phyloP scores from a whole-genome alignment of 805 yeast species.

The Nakazawaea wickerhamii region DNA sequence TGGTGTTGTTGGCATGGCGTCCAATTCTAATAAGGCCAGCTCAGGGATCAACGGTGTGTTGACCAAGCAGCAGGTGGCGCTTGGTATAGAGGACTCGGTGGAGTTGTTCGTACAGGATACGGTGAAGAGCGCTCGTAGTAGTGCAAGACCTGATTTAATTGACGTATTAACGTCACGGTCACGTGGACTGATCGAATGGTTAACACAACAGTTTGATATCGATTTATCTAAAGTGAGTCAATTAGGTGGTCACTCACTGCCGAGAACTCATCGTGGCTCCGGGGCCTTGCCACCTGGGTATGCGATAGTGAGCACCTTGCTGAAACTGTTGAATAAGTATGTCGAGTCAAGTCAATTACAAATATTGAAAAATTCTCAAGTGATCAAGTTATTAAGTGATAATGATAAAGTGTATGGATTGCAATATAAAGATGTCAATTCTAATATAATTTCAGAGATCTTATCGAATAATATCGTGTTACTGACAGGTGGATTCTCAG shows the following conservation, averaged over 20 bases:
- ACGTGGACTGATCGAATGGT: slow-evolving; percentile 30
- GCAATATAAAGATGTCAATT: slow-evolving; percentile 29
- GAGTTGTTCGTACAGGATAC: slow-evolving; percentile 28
- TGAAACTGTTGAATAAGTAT: slow-evolving; percentile 30
- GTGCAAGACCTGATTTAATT: slow-evolving; percentile 24
- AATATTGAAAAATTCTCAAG: slow-evolving; percentile 34
- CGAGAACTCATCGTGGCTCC: slow-evolving; percentile 35
- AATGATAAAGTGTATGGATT: slow-evolving; percentile 35
- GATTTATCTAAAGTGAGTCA: slow-evolving; percentile 29
- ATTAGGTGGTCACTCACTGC: slow-evolving; percentile 35
- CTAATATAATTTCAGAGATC: slow-evolving; percentile 17
- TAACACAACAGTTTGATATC: slow-evolving; percentile 22
- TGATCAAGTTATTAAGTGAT: slow-evolving; percentile 26
- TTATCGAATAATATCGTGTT: slow-evolving; percentile 34
- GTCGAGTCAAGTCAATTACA: slow-evolving; percentile 28
- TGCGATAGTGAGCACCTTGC: slow-evolving; percentile 45
- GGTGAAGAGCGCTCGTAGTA: slow-evolving; percentile 28
- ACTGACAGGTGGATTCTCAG: slow-evolving; percentile 58
- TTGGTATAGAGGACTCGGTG: slow-evolving; percentile 23
- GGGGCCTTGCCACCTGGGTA: slow-evolving; percentile 54
- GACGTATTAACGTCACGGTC: slow-evolving; percentile 24
- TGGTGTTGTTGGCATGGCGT: slow-evolving; percentile 40
- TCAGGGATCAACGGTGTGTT: slow-evolving; percentile 50
- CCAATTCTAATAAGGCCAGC: slow-evolving; percentile 54
- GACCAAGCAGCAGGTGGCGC: slow-evolving; percentile 23